These are phyloP conservation scores for Xylaria bambusicola DNA, from an alignment of 495 filamentous ascomycete species.

Conservation along the genomic window DNA sequence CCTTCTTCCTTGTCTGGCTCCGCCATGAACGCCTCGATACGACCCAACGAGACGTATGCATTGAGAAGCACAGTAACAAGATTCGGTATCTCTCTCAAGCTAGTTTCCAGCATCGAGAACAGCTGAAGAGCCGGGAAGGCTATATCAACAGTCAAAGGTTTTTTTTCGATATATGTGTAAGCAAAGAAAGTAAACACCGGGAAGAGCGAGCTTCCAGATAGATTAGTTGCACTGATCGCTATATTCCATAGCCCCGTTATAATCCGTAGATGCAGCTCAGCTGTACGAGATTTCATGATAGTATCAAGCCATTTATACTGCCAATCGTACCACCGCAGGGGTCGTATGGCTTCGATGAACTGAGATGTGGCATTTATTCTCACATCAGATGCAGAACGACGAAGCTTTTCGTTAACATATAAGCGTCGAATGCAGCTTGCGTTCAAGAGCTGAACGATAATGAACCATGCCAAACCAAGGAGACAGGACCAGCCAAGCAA, in stretches of 20 bases:
- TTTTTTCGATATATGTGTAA: constrained; percentile 67
- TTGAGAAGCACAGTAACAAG: constrained; percentile 73
- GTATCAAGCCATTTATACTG: constrained; percentile 73
- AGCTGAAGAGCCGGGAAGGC: constrained; percentile 82
- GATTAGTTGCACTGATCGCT: constrained; percentile 61
- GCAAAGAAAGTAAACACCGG: constrained; percentile 78
- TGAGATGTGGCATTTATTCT: constrained; percentile 75
- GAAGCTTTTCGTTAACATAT: constrained; percentile 63
- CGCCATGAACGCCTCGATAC: constrained; percentile 80
- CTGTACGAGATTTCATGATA: constrained; percentile 69
- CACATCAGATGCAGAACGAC: constrained; percentile 66
- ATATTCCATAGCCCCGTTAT: constrained; percentile 62
- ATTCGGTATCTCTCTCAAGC: constrained; percentile 67
- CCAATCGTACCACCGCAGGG: constrained; percentile 87
- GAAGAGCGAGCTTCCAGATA: constrained; percentile 66
- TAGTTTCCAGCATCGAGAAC: constrained; percentile 69
- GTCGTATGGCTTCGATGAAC: constrained; percentile 81
- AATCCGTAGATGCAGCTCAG: constrained; percentile 67
- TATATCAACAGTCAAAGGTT: constrained; percentile 69
- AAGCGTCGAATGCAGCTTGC: constrained; percentile 60
- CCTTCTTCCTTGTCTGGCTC: constrained; percentile 69
- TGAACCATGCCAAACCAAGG: constrained; percentile 64
- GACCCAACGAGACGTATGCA: constrained; percentile 70
- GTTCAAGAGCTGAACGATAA: constrained; percentile 66
- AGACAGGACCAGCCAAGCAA: constrained; percentile 80